These are phyloP conservation scores for Microcyclospora pomicola DNA, from an alignment of 2,329 filamentous ascomycete species.

Conservation along the genomic window DNA sequence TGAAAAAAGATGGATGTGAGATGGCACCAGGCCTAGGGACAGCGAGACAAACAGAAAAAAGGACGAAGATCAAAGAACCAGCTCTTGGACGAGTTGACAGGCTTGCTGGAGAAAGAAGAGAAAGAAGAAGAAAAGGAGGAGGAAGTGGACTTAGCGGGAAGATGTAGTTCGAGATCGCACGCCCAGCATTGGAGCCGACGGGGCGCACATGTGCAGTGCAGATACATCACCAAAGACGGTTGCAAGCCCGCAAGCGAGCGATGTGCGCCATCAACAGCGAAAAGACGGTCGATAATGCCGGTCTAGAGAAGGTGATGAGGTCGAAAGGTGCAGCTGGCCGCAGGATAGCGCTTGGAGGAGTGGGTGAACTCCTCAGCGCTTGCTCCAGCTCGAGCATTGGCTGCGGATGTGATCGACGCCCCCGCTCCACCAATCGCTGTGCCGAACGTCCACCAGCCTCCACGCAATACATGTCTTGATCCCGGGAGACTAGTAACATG, in stretches of 20 bases:
- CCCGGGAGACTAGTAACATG: too few species aligned
- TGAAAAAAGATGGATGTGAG: constrained; percentile 12
- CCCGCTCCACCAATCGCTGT: too few species aligned
- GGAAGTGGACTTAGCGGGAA: background rate
- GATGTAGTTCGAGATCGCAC: background rate
- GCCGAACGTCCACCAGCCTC: too few species aligned
- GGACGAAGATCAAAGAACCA: constrained; percentile 32
- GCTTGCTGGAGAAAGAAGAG: constrained; percentile 36
- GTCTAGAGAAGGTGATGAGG: background rate
- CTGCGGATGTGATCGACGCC: background rate
- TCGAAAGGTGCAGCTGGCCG: background rate
- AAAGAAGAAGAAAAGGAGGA: constrained; percentile 10
- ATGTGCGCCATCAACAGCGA: too few species aligned
- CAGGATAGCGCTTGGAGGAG: too few species aligned
- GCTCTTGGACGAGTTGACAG: constrained; percentile 34
- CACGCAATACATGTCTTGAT: too few species aligned
- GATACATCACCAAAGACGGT: too few species aligned
- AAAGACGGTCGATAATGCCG: too few species aligned
- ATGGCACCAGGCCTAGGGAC: constrained; percentile 35
- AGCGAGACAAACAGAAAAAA: constrained; percentile 28
- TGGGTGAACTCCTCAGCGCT: too few species aligned
- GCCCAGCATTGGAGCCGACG: too few species aligned
- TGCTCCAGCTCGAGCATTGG: background rate
- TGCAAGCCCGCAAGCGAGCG: too few species aligned
- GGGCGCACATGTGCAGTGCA: too few species aligned